phyloP scores from a whole-genome alignment of 179 eudicot species.

The Beta macrorhiza region DNA sequence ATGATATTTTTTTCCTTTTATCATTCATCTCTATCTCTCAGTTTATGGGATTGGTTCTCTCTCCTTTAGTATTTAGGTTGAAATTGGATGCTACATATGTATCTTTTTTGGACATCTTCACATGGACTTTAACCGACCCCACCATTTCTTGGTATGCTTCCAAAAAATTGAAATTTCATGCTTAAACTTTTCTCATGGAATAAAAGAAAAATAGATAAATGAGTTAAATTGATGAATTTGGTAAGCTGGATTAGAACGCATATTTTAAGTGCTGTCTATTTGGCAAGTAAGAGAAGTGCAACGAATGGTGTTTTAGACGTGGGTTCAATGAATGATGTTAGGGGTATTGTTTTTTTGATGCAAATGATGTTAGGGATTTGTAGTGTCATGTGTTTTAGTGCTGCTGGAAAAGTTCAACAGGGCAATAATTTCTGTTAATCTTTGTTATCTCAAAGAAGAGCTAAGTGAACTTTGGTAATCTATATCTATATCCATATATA shows the following conservation, averaged over 20 bases:
- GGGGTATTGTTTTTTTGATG: background rate
- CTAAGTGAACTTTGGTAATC: too few species aligned
- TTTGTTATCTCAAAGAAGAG: background rate
- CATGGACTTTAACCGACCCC: constrained; percentile 17
- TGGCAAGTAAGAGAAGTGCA: background rate
- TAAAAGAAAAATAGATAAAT: too few species aligned
- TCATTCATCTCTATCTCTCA: background rate
- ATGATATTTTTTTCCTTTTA: background rate
- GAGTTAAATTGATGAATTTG: background rate
- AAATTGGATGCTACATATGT: background rate
- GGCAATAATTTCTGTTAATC: background rate
- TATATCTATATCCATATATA: too few species aligned
- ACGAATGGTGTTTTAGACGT: background rate
- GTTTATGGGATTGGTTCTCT: constrained; percentile 17
- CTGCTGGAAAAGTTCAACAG: background rate
- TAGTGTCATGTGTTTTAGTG: too few species aligned
- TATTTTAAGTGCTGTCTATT: background rate
- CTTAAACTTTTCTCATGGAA: background rate
- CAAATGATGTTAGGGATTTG: background rate
- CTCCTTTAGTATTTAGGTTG: constrained; percentile 1
- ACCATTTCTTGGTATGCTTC: background rate
- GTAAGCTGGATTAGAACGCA: background rate
- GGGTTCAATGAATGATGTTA: background rate
- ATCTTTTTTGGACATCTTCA: constrained; percentile 16
- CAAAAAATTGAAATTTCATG: too few species aligned